Percentiles rank a stretch among this genome's conserved stretches.
Conservation (phyloP, 805 yeast genomes). For the Kuraishia ogatae region DNA sequence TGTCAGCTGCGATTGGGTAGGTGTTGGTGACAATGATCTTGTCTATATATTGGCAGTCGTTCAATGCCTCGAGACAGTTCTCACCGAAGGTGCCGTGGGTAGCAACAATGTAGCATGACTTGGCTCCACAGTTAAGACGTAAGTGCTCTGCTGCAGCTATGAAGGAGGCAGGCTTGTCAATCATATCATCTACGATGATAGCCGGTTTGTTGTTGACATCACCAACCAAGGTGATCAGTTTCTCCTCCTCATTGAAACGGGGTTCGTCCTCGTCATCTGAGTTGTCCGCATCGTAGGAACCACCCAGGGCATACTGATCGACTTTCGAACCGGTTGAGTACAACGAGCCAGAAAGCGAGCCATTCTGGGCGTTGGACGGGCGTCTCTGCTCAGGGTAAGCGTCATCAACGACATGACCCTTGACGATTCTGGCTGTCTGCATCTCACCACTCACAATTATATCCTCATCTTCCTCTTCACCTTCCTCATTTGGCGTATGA, state of each 20-base stretch:
- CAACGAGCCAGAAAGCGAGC: background rate
- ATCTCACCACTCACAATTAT: conserved; percentile 69
- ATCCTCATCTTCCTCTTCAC: conserved; percentile 51
- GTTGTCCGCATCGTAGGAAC: conserved; percentile 70
- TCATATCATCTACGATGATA: conserved; percentile 92
- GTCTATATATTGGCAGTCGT: conserved; percentile 75
- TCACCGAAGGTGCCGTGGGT: conserved; percentile 95
- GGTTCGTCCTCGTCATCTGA: conserved; percentile 89
- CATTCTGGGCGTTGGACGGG: background rate
- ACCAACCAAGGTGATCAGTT: conserved; percentile 92
- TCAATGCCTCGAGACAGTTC: conserved; percentile 72
- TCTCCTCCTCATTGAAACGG: conserved; percentile 54
- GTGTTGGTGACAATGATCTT: conserved; percentile 94
- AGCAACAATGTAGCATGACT: conserved; percentile 80
- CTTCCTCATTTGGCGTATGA: conserved; percentile 17
- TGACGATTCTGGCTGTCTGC: conserved; percentile 92
- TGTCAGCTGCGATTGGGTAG: conserved; percentile 72
- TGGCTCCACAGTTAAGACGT: conserved; percentile 93
- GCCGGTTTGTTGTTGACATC: conserved; percentile 90
- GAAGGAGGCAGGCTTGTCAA: conserved; percentile 89
- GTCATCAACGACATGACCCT: conserved; percentile 96
- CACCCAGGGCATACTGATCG: conserved; percentile 59
- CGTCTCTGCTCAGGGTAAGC: conserved; percentile 15
- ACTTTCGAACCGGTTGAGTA: background rate
- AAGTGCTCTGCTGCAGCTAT: conserved; percentile 98